phyloP scores from a whole-genome alignment of 116 monocot genomes.

The Dioscorea cayenensis region DNA sequence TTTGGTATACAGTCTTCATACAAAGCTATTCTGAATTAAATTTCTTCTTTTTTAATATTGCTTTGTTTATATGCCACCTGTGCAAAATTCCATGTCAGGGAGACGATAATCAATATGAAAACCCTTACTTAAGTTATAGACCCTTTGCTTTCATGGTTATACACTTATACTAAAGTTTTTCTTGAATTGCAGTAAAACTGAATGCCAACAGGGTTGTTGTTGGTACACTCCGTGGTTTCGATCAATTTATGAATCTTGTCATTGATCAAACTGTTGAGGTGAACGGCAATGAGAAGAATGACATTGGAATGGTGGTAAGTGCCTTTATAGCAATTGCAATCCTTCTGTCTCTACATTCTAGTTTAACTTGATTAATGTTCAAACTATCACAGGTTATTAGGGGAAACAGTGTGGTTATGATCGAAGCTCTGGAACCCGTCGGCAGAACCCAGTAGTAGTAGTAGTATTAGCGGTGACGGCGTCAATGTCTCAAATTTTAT shows the following conservation, averaged over 20 bases:
- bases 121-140: no score
- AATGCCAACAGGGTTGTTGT: slow-evolving; percentile 80
- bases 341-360: not conserved
- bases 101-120: no score
- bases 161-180: not conserved
- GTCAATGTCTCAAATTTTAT: not conserved
- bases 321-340: not conserved
- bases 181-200: slow-evolving; percentile 58
- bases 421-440: slow-evolving; percentile 86
- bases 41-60: no score
- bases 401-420: slow-evolving; percentile 95
- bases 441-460: slow-evolving; percentile 24
- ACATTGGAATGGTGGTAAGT: slow-evolving; percentile 98
- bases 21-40: no score
- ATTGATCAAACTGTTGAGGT: slow-evolving; percentile 80
- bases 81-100: no score
- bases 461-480: no score
- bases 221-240: slow-evolving; percentile 84
- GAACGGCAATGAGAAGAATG: slow-evolving; percentile 78
- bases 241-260: slow-evolving; percentile 95
- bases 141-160: no score
- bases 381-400: slow-evolving; percentile 56
- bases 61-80: no score
- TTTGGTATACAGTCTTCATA: no score
- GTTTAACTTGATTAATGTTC: not conserved